Evolutionary conservation across 1,284 basidiomycete species (phyloP), one percentile per base, ranked within the genome.

Genomic region (Tremellales sp.): DNA sequence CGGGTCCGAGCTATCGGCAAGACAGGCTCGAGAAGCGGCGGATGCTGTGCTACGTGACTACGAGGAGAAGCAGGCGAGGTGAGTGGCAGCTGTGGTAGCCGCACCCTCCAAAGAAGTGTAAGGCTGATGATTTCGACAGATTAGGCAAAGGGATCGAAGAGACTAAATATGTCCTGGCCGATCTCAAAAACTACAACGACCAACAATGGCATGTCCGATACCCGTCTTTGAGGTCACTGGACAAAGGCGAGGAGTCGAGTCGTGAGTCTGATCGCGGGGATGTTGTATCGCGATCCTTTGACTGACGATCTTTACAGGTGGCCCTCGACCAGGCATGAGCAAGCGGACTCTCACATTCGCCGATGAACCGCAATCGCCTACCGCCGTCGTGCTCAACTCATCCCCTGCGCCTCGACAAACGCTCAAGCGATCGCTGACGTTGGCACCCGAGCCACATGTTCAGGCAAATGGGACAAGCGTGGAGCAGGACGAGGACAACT

Each of bases 181-280:
- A 86, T 60, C 75, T 97, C 26, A 82, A 83, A 53, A 77, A 80
- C 54, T 94, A 93, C 77, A 96, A 88, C 77, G 85, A 84, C 72
- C 80, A 84, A 42, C 80, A 86, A 57, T 94, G 90, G 87, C 80
- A 88, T 33, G 82, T 96, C 25, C 79, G 89, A 50, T 97, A 97
- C 71, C 91, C 91, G 42, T 51, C 51, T 37, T 36, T 61, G 55
- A 6, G 52, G 13, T 22, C 11, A 21, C 15, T 36, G 15, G 33
- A 36, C 6, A 36, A 36, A 17, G 13, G 15, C 15, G 33, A 46
- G 6, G 45, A 2, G n/a, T 22, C 12, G 53, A 62, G 49, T 42
- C 24, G 57, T 59, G 44, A 49, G 60, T 49, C 5, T 15, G n/a
- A 23, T n/a, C n/a, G n/a, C n/a, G n/a, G n/a, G n/a, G n/a, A n/a